Evolutionary conservation across 2,329 filamentous ascomycete genomes (phyloP), one percentile per base, ranked within the genome.

Genomic region (Gremmenia infestans): DNA sequence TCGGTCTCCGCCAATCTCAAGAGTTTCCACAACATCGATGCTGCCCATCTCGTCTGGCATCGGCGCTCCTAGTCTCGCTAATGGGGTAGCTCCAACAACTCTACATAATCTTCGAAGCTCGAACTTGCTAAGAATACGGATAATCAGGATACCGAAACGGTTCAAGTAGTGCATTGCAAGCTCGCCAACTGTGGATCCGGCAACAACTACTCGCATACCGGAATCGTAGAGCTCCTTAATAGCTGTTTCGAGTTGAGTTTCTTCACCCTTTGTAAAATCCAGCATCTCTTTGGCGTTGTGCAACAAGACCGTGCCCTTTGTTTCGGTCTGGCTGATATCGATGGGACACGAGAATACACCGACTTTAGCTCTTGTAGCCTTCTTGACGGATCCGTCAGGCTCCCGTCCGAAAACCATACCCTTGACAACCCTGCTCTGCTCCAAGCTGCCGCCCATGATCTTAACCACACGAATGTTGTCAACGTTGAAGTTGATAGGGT

Each of bases 21-120:
- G 81, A 1, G 95, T 97, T 81, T 99, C 94, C 35, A 99, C 94
- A 55, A 99, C 74, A 71, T 99, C 94, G 61, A 99, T 85, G 67
- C 76, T 88, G 63, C 94, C 94, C 92, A 96, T 97, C 80, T 99
- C 94, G 66, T 99, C 94, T n/a, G 95, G 94, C 94, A 99, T 99
- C 46, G 94, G 94, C 15, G 95, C 94, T 62, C 94, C 94, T 48
- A 99, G 81, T 67, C 94, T 88, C 52, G 95, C 95, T 60, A 99
- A 82, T n/a, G 94, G 94, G 14, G 94, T 97, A 55, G 94, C 94
- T 60, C 93, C 93, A 52, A 97, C 93, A 23, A 99, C 94, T 60
- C 94, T 88, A 81, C 95, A 99, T 68, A 97, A 80, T 68, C 94
- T 85, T 66, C 94, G 87, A 59, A 99, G 85, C 76, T 99, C 94